phyloP scores from a whole-genome alignment of 2,329 filamentous ascomycete species.

The Paecilomyces formosus region DNA sequence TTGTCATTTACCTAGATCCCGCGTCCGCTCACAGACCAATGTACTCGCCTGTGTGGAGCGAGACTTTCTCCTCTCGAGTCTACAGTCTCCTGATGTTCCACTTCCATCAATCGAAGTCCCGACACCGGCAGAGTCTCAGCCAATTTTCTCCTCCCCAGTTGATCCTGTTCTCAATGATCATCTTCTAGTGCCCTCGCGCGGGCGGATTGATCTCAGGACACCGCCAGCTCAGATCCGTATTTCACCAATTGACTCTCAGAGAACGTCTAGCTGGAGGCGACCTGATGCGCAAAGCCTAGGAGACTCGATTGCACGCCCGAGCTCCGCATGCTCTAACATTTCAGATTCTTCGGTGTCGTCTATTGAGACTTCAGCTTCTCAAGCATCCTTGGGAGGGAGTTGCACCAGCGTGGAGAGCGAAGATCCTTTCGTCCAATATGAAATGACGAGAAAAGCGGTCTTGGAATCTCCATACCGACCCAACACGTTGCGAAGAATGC shows the following conservation, averaged over 20 bases:
- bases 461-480: slow-evolving; percentile 31
- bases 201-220: slow-evolving; percentile 33
- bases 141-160: slow-evolving; percentile 13
- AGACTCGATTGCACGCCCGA: slow-evolving; percentile 45
- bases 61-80: slow-evolving; percentile 26
- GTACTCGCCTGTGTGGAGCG: slow-evolving; percentile 25
- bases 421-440: slow-evolving; percentile 47
- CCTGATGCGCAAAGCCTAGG: slow-evolving; percentile 26
- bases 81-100: slow-evolving; percentile 29
- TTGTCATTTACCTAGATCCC: slow-evolving; percentile 32
- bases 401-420: slow-evolving; percentile 57
- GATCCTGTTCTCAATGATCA: slow-evolving; percentile 23
- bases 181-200: slow-evolving; percentile 31
- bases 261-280: slow-evolving; percentile 22
- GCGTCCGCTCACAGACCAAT: slow-evolving; percentile 30
- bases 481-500: slow-evolving; percentile 17
- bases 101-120: slow-evolving; percentile 38
- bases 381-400: slow-evolving; percentile 51
- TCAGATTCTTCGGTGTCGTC: slow-evolving; percentile 59
- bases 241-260: slow-evolving; percentile 22
- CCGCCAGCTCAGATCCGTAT: slow-evolving; percentile 39
- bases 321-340: slow-evolving; percentile 51
- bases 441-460: slow-evolving; percentile 28
- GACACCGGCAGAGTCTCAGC: slow-evolving; percentile 17
- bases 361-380: slow-evolving; percentile 48